phyloP scores from a whole-genome alignment of 2,329 filamentous ascomycete genomes.

The Mycosphaerella sp. region DNA sequence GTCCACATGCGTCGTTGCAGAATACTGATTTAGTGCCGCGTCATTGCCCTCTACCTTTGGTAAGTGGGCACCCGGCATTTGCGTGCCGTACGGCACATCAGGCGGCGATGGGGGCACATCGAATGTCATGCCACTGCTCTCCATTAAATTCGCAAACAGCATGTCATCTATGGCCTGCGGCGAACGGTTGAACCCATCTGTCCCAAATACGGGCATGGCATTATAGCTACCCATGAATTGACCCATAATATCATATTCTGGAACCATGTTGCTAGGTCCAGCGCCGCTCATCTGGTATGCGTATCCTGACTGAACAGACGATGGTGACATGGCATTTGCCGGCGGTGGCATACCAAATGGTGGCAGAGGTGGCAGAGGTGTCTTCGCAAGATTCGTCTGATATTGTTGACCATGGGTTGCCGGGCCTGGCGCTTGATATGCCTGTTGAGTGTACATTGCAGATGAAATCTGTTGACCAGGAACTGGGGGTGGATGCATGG shows the following conservation, averaged over 20 bases:
- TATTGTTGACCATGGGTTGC: not conserved
- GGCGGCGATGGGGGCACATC: slow-evolving; percentile 23
- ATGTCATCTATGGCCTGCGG: slow-evolving; percentile 42
- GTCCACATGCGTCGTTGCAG: slow-evolving; percentile 3
- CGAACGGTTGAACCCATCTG: slow-evolving; percentile 72
- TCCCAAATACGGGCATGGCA: slow-evolving; percentile 80
- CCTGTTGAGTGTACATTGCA: slow-evolving; percentile 20
- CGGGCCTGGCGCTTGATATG: slow-evolving; percentile 19
- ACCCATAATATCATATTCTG: slow-evolving; percentile 37
- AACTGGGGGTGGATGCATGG: slow-evolving; percentile 29
- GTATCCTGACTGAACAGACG: slow-evolving; percentile 17
- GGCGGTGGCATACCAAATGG: slow-evolving; percentile 23
- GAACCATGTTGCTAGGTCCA: slow-evolving; percentile 19
- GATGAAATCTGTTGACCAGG: slow-evolving; percentile 17
- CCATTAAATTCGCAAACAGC: slow-evolving; percentile 26
- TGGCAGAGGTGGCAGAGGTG: slow-evolving; percentile 23
- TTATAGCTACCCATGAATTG: slow-evolving; percentile 45
- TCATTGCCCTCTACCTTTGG: slow-evolving; percentile 26
- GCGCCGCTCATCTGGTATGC: slow-evolving; percentile 22
- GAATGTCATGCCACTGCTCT: slow-evolving; percentile 13
- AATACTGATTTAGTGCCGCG: slow-evolving; percentile 3
- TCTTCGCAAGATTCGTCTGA: not conserved
- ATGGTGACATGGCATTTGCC: slow-evolving; percentile 23
- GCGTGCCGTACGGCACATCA: slow-evolving; percentile 19
- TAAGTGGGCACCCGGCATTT: slow-evolving; percentile 17